Evolutionary conservation across 352 stramenopile species (phyloP).

Genomic region (Phytopythium kandeliae): DNA sequence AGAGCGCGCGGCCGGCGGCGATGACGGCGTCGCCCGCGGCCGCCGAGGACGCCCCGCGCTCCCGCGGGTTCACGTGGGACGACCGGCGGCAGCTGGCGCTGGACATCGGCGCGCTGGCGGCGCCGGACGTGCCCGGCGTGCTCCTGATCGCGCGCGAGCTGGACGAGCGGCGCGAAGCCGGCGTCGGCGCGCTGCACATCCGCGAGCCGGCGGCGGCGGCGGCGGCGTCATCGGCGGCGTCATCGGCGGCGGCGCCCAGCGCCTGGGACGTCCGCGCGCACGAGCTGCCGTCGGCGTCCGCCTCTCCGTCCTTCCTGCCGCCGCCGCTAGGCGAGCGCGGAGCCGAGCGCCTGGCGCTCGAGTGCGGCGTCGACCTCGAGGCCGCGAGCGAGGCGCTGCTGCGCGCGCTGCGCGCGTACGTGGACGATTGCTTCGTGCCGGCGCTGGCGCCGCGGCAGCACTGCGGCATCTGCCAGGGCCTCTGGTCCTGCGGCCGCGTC

Average conservation of each 20-base stretch:
- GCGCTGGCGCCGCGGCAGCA: conserved; percentile 70
- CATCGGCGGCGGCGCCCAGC: too few relatives aligned
- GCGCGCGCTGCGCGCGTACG: conserved; percentile 57
- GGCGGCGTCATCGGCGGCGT: too few relatives aligned
- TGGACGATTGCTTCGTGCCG: conserved; percentile 74
- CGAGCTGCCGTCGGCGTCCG: conserved; percentile 19
- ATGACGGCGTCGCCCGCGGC: not conserved
- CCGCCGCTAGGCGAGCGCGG: too few relatives aligned
- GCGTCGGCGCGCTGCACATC: too few relatives aligned
- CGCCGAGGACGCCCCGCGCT: not conserved
- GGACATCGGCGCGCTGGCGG: conserved; percentile 66
- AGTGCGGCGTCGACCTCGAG: conserved; percentile 64
- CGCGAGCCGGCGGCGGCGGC: conserved; percentile 16
- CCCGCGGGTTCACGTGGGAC: conserved; percentile 48
- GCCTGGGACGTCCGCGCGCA: too few relatives aligned
- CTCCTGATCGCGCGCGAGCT: conserved; percentile 58
- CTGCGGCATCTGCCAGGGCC: conserved; percentile 70
- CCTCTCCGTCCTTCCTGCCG: too few relatives aligned
- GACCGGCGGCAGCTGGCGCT: conserved; percentile 49
- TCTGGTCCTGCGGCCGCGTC: conserved; percentile 75
- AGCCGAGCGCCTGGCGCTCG: conserved; percentile 26
- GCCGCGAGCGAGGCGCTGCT: conserved; percentile 43
- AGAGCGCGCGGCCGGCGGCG: conserved; percentile 1
- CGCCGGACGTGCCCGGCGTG: conserved; percentile 58
- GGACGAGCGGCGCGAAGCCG: too few relatives aligned